phyloP scores from a whole-genome alignment of 75 land plant species.

The Pinus tabuliformis region DNA sequence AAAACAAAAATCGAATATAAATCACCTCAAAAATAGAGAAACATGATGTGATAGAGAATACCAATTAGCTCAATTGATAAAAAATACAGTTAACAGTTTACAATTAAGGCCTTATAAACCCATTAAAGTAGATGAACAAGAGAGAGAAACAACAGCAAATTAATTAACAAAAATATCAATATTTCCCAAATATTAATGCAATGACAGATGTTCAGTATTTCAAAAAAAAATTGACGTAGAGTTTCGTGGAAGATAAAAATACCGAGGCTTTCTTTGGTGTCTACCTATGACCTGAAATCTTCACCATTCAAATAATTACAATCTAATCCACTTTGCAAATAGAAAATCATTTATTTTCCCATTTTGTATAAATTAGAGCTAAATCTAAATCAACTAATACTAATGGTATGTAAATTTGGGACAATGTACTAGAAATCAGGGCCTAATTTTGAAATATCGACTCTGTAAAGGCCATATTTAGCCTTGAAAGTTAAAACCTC shows the following conservation, averaged over 20 bases:
- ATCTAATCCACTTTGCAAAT: constrained; percentile 2
- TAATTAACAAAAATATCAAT: constrained; percentile 1
- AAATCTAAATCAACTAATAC: too few relatives aligned
- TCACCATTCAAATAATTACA: background rate
- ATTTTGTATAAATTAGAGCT: too few relatives aligned
- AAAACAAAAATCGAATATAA: background rate
- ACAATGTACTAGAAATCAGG: too few relatives aligned
- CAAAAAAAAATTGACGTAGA: too few relatives aligned
- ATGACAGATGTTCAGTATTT: background rate
- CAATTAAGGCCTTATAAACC: background rate
- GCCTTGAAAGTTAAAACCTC: too few relatives aligned
- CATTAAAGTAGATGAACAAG: background rate
- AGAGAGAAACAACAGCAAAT: background rate
- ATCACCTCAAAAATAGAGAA: background rate
- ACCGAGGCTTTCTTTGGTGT: too few relatives aligned
- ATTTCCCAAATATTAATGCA: background rate
- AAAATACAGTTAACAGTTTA: background rate
- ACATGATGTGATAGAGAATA: too few relatives aligned
- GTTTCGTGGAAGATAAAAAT: too few relatives aligned
- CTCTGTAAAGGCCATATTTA: too few relatives aligned
- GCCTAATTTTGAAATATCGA: too few relatives aligned
- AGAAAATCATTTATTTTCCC: background rate
- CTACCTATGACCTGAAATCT: too few relatives aligned
- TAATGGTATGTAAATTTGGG: too few relatives aligned
- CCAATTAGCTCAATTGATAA: background rate